Percentiles rank a stretch among this genome's conserved stretches.
Conservation (phyloP, 768 basidiomycete genomes). For the Pleurotus sapidus region DNA sequence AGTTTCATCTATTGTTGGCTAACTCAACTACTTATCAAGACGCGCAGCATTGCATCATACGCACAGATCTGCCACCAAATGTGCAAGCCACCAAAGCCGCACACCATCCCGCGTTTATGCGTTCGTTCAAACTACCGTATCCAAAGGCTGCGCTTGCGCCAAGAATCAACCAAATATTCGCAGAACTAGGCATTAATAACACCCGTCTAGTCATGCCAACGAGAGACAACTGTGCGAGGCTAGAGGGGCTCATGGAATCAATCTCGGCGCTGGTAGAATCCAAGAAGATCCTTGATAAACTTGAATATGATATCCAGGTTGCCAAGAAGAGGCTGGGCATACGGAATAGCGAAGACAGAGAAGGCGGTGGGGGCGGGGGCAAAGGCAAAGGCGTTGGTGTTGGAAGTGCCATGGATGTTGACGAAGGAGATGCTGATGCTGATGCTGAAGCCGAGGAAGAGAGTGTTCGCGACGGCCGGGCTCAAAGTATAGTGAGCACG, state of each 20-base stretch:
- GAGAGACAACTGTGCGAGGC: conserved; percentile 66
- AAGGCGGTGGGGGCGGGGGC: conserved; percentile 17
- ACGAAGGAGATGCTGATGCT: conserved; percentile 34
- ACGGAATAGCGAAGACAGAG: conserved; percentile 40
- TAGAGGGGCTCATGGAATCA: conserved; percentile 74
- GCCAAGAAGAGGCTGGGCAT: conserved; percentile 59
- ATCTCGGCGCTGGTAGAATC: conserved; percentile 78
- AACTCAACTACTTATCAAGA: conserved; percentile 36
- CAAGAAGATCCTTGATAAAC: conserved; percentile 83
- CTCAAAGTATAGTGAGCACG: conserved; percentile 62
- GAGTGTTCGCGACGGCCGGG: conserved; percentile 49
- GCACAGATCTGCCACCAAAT: conserved; percentile 52
- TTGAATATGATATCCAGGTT: conserved; percentile 81
- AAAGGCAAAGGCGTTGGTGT: conserved; percentile 24
- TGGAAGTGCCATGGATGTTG: conserved; percentile 29
- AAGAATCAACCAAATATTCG: conserved; percentile 73
- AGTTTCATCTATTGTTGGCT: conserved; percentile 12
- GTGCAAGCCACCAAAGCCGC: conserved; percentile 69
- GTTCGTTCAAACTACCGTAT: conserved; percentile 80
- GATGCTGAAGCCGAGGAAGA: conserved; percentile 33
- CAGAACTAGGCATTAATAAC: conserved; percentile 72
- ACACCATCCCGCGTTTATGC: conserved; percentile 77
- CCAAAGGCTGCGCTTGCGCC: conserved; percentile 74
- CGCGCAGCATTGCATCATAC: conserved; percentile 68
- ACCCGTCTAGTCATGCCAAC: conserved; percentile 94